Conservation (phyloP, 2,329 filamentous ascomycete species). For the Paecilomyces sp. region DNA sequence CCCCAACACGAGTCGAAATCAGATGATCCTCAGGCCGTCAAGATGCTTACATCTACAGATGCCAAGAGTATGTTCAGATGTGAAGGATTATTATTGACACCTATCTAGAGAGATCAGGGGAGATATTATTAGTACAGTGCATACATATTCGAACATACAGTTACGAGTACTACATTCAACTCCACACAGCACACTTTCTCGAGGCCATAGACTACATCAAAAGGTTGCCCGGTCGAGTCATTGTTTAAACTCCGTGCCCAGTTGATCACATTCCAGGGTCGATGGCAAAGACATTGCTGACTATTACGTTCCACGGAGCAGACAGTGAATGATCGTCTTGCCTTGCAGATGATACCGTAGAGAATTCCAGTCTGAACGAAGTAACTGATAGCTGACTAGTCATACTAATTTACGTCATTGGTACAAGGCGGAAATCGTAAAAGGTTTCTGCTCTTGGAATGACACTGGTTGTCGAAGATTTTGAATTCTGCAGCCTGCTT, state of each 20-base stretch:
- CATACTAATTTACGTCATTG: neutral
- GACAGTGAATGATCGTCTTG: neutral
- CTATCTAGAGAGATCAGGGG: neutral
- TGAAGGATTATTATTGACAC: neutral
- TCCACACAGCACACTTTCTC: neutral
- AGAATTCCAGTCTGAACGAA: neutral
- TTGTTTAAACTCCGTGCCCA: neutral
- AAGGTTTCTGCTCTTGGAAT: neutral
- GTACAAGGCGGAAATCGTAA: neutral
- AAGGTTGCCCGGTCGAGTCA: neutral
- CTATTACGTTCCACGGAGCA: neutral
- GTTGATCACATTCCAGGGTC: neutral
- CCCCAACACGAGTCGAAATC: neutral
- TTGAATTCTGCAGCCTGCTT: neutral
- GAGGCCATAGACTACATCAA: neutral
- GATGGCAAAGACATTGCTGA: neutral
- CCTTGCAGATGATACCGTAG: neutral
- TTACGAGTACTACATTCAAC: neutral
- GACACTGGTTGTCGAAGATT: neutral
- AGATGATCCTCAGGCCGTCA: neutral
- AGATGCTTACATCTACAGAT: neutral
- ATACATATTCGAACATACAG: neutral
- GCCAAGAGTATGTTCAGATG: neutral
- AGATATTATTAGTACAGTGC: neutral
- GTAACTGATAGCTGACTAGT: neutral